phyloP scores from a whole-genome alignment of 345 rosid genomes.

The Populus nigra region DNA sequence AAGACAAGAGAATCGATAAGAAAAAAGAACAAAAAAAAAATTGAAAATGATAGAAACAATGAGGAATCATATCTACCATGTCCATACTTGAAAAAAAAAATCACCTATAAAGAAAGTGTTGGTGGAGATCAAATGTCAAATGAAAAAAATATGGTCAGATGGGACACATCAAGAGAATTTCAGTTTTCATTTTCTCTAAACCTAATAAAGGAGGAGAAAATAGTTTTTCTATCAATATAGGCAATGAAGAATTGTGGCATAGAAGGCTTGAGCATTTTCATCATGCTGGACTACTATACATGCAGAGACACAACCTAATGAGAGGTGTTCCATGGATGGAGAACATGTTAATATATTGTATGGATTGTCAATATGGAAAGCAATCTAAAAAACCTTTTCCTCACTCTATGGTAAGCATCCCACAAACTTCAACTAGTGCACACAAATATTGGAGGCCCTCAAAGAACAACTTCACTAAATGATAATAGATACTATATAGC shows the following conservation, averaged over 20 bases:
- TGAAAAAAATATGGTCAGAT: too few species aligned
- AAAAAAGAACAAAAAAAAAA: too few species aligned
- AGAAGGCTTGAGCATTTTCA: neutral
- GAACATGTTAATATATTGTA: neutral
- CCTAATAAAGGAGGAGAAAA: neutral
- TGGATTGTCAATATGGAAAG: neutral
- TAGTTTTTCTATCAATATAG: neutral
- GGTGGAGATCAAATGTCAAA: too few species aligned
- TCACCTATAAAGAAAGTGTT: too few species aligned
- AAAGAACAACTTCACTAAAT: neutral
- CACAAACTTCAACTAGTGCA: neutral
- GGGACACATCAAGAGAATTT: too few species aligned
- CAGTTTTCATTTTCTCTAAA: neutral
- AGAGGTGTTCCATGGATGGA: neutral
- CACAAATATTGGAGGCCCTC: too few species aligned
- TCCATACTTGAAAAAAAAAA: too few species aligned
- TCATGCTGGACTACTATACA: neutral
- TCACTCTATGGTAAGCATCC: too few species aligned
- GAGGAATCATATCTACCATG: too few species aligned
- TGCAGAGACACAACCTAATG: neutral
- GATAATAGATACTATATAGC: neutral
- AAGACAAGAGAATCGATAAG: too few species aligned
- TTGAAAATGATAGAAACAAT: too few species aligned
- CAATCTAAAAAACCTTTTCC: neutral
- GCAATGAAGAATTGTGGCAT: neutral